Conservation (phyloP, 116 monocot species). For the Trichopus zeylanicus region DNA sequence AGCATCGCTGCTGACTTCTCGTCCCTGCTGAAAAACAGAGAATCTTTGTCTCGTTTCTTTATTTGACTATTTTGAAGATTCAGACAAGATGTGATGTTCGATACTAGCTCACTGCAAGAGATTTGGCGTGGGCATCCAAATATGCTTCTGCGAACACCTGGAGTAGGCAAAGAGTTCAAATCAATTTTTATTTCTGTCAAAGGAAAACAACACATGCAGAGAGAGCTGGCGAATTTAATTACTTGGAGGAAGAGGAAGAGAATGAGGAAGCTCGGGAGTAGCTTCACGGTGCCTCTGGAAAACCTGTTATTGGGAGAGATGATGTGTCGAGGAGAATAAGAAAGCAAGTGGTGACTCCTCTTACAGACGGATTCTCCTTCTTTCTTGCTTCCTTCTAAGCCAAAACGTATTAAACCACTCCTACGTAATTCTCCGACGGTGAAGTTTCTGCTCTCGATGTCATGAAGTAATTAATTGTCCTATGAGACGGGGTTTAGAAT, state of each 20-base stretch:
- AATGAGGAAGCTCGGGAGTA: slow-evolving; percentile 13
- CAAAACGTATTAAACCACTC: too few relatives aligned
- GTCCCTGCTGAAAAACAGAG: too few relatives aligned
- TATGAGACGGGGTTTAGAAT: neutral
- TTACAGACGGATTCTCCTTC: too few relatives aligned
- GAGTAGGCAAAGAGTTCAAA: neutral
- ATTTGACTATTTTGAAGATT: too few relatives aligned
- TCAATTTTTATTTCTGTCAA: neutral
- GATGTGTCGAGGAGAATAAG: neutral
- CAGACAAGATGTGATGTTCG: too few relatives aligned
- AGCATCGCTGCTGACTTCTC: too few relatives aligned
- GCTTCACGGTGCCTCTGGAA: neutral
- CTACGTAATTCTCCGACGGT: too few relatives aligned
- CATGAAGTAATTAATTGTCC: neutral
- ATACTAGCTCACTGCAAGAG: too few relatives aligned
- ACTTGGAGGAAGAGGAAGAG: slow-evolving; percentile 28
- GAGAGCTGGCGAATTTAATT: neutral
- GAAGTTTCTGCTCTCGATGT: too few relatives aligned
- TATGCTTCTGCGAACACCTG: slow-evolving; percentile 25
- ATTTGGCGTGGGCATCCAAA: slow-evolving; percentile 7
- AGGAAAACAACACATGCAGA: neutral
- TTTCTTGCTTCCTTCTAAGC: too few relatives aligned
- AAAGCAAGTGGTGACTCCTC: slow-evolving; percentile 2
- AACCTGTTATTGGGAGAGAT: slow-evolving; percentile 16
- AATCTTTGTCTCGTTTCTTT: too few relatives aligned